Conservation (phyloP, 331 rosid species). For the Quercus phellos region DNA sequence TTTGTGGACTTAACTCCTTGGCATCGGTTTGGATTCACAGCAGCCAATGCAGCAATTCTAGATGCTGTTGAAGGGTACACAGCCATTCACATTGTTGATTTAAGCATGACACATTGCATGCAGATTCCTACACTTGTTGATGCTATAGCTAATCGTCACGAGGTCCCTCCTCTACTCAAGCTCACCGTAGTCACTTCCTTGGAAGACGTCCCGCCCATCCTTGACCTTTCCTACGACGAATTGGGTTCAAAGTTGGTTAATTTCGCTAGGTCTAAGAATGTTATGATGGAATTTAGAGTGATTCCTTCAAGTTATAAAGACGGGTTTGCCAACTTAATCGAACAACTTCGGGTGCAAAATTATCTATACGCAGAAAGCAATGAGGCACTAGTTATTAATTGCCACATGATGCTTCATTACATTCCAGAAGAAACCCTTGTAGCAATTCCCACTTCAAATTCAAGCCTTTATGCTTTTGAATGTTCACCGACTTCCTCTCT, state of each 20-base stretch:
- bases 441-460: not conserved
- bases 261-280: constrained; percentile 65
- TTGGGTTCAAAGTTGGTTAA: constrained; percentile 61
- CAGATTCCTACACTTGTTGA: constrained; percentile 89
- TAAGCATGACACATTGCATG: constrained; percentile 88
- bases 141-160: constrained; percentile 66
- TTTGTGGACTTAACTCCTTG: constrained; percentile 89
- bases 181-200: constrained; percentile 49
- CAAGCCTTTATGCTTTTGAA: not conserved
- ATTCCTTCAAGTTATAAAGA: constrained; percentile 53
- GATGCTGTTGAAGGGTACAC: constrained; percentile 75
- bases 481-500: constrained; percentile 26
- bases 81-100: constrained; percentile 64
- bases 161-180: constrained; percentile 54
- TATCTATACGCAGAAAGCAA: constrained; percentile 33
- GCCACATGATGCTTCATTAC: constrained; percentile 91
- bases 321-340: constrained; percentile 58
- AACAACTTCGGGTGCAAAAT: constrained; percentile 61
- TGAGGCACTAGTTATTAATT: constrained; percentile 73
- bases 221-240: constrained; percentile 66
- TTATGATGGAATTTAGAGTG: constrained; percentile 59
- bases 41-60: constrained; percentile 68
- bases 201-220: constrained; percentile 57
- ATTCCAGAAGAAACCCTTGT: constrained; percentile 63
- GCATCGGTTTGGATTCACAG: constrained; percentile 87